Conservation (phyloP, 2,329 filamentous ascomycete genomes). For the Colletotrichum karsti region DNA sequence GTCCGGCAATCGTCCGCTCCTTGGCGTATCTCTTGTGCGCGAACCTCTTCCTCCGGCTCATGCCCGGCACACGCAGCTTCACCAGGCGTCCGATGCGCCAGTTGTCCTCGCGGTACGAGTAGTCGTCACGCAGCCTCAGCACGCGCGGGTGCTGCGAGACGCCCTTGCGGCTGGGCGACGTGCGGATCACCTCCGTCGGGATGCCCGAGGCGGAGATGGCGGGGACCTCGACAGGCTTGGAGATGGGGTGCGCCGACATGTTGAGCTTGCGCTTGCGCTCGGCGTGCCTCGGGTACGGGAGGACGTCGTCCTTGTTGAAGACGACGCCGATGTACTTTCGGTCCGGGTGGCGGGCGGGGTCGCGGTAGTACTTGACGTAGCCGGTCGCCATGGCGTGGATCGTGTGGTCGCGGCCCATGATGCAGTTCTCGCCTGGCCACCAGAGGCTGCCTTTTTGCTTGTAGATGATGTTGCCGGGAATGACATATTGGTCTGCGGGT, state of each 20-base stretch:
- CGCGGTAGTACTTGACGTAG: conserved; percentile 97
- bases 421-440: conserved; percentile 95
- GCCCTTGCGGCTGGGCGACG: conserved; percentile 35
- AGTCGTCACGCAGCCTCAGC: conserved; percentile 60
- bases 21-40: conserved; percentile 52
- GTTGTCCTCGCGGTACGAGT: conserved; percentile 69
- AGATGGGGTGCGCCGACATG: conserved; percentile 67
- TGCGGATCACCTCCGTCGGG: conserved; percentile 53
- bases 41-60: conserved; percentile 58
- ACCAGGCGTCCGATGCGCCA: conserved; percentile 65
- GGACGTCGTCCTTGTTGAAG: conserved; percentile 80
- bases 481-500: conserved; percentile 84
- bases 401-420: conserved; percentile 95
- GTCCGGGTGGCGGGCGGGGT: conserved; percentile 82
- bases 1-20: conserved; percentile 48
- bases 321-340: conserved; percentile 95
- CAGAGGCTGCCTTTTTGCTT: conserved; percentile 94
- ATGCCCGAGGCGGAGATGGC: conserved; percentile 59
- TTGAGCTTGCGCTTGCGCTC: conserved; percentile 79
- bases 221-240: conserved; percentile 43
- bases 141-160: conserved; percentile 52
- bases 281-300: conserved; percentile 80
- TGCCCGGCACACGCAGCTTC: conserved; percentile 45
- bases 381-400: conserved; percentile 87
- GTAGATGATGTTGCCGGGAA: conserved; percentile 97